A percentile compares a stretch with the other conserved stretches of the same genome.
Conservation (phyloP, 2,329 filamentous ascomycete genomes). For the Ophiostoma himal-ulmi region DNA sequence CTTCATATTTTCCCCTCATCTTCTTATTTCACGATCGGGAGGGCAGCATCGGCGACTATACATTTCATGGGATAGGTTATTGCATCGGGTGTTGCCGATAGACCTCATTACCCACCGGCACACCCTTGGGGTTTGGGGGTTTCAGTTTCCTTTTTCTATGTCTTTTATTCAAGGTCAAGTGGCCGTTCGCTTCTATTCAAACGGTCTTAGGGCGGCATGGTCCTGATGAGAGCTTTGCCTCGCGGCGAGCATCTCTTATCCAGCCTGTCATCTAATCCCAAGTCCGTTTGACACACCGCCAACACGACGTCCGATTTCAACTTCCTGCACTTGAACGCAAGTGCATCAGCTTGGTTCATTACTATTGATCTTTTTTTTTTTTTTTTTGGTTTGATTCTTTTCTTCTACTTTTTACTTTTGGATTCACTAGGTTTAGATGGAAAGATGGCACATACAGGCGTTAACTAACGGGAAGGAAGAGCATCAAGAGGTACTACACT, state of each 20-base stretch:
- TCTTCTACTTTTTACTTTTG: constrained; percentile 9
- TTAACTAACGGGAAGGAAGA: constrained; percentile 17
- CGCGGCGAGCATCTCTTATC: neutral
- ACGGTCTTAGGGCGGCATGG: neutral
- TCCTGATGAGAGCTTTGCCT: neutral
- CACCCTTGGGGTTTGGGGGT: neutral
- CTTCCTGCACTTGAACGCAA: neutral
- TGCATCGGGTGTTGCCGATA: neutral
- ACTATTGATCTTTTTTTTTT: neutral
- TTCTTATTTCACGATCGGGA: neutral
- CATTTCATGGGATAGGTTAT: neutral
- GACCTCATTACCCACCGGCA: neutral
- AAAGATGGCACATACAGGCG: constrained; percentile 18
- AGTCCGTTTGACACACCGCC: neutral
- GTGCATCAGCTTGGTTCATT: neutral
- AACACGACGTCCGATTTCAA: neutral
- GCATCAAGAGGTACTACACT: constrained; percentile 17
- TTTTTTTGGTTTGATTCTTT: neutral
- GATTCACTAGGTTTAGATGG: neutral
- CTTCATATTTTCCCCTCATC: neutral
- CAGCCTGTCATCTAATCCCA: neutral
- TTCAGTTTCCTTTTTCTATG: neutral
- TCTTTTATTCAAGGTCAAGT: neutral
- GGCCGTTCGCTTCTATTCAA: neutral
- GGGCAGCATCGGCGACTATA: neutral